Conservation (phyloP, 805 yeast species). For the Saturnispora hagleri region DNA sequence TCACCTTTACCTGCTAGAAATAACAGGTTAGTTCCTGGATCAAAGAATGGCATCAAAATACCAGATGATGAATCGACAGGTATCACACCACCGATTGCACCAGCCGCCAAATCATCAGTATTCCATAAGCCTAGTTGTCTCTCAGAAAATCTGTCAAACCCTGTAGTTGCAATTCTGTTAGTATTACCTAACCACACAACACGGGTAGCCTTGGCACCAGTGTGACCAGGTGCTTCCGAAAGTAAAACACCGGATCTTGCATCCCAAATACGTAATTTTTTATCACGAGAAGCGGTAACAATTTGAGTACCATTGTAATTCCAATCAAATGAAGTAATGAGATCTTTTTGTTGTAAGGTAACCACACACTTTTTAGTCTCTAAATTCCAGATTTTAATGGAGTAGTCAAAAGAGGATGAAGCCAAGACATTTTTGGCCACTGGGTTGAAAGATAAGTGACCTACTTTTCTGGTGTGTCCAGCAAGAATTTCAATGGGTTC, state of each 20-base stretch:
- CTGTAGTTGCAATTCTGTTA: slow-evolving; percentile 84
- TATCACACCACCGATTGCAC: slow-evolving; percentile 85
- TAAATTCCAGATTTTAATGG: slow-evolving; percentile 87
- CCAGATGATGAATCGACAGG: slow-evolving; percentile 89
- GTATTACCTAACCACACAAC: slow-evolving; percentile 85
- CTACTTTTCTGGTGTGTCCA: slow-evolving; percentile 93
- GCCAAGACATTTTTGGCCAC: slow-evolving; percentile 80
- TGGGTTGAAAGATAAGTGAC: slow-evolving; percentile 86
- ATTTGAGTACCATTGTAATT: slow-evolving; percentile 80
- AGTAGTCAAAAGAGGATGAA: slow-evolving; percentile 81
- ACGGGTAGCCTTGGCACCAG: slow-evolving; percentile 87
- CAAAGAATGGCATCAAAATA: slow-evolving; percentile 84
- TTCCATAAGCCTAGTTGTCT: slow-evolving; percentile 97
- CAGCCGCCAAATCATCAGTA: slow-evolving; percentile 56
- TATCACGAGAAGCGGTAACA: slow-evolving; percentile 88
- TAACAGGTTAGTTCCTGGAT: slow-evolving; percentile 67
- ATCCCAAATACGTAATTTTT: slow-evolving; percentile 87
- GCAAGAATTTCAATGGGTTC: slow-evolving; percentile 58
- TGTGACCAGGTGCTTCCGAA: slow-evolving; percentile 81
- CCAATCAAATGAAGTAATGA: slow-evolving; percentile 89
- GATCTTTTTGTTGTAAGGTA: slow-evolving; percentile 77
- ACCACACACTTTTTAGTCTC: slow-evolving; percentile 61
- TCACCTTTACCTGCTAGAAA: slow-evolving; percentile 97
- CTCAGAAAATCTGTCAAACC: slow-evolving; percentile 85
- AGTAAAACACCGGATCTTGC: slow-evolving; percentile 63